Conservation (phyloP, 208 protist genomes). For the Crithidia sp. region DNA sequence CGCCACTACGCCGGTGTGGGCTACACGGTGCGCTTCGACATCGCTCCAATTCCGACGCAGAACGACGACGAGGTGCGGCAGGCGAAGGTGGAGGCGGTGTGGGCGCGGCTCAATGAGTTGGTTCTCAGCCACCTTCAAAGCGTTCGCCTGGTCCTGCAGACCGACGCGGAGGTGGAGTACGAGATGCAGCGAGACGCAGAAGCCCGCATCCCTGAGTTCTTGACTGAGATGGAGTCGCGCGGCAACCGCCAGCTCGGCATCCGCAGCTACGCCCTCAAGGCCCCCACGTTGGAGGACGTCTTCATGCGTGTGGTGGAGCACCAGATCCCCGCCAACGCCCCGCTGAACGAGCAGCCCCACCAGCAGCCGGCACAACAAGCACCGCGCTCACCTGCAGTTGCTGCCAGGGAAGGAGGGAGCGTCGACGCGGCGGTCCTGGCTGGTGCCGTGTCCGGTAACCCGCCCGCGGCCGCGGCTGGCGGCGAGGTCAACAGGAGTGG, state of each 20-base stretch:
- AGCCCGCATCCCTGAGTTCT: conserved; percentile 35
- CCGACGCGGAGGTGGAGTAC: conserved; percentile 52
- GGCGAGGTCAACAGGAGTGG: too few relatives aligned
- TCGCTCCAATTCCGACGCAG: conserved; percentile 9
- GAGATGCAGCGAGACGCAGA: conserved; percentile 37
- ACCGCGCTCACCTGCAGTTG: too few relatives aligned
- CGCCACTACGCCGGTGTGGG: conserved; percentile 54
- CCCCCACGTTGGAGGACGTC: conserved; percentile 80
- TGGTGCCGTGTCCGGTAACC: too few relatives aligned
- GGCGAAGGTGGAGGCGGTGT: conserved; percentile 19
- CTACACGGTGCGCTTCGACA: conserved; percentile 61
- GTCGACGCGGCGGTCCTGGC: too few relatives aligned
- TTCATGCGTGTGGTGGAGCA: conserved; percentile 62
- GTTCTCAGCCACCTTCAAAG: conserved; percentile 33
- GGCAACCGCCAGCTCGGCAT: conserved; percentile 42
- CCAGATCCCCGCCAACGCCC: conserved; percentile 3
- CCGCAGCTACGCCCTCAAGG: conserved; percentile 53
- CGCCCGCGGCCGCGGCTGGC: too few relatives aligned
- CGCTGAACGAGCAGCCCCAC: background rate
- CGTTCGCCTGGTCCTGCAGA: conserved; percentile 19
- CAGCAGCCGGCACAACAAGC: background rate
- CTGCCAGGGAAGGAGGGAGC: too few relatives aligned
- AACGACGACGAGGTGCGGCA: conserved; percentile 12
- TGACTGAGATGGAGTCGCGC: conserved; percentile 41
- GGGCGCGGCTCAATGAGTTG: conserved; percentile 35